These are phyloP conservation scores for Elymus sibiricus DNA, from an alignment of 176 grass and related monocot genomes.

Conservation along the genomic window DNA sequence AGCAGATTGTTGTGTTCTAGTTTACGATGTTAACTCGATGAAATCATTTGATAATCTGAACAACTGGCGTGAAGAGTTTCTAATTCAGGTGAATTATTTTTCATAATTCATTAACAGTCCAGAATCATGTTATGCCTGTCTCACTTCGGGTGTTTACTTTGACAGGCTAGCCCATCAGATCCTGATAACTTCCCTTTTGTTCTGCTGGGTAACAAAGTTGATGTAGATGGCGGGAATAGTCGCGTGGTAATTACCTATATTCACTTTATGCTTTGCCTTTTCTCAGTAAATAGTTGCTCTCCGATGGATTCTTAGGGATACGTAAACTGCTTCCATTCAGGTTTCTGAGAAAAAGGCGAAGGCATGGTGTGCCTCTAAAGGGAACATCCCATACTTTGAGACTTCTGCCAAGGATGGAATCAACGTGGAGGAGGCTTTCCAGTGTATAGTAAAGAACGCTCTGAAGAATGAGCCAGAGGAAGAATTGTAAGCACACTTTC, in stretches of 20 bases:
- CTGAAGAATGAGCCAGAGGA: constrained; percentile 97
- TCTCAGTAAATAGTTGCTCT: neutral
- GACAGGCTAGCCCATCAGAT: constrained; percentile 80
- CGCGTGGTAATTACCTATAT: constrained; percentile 52
- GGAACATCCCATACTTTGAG: constrained; percentile 94
- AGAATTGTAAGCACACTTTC: constrained; percentile 66
- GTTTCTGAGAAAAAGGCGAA: constrained; percentile 96
- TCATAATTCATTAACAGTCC: neutral
- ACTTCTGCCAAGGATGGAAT: constrained; percentile 95
- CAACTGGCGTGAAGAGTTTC: constrained; percentile 86
- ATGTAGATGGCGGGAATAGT: constrained; percentile 77
- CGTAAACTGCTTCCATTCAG: constrained; percentile 28
- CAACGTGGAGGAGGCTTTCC: constrained; percentile 94
- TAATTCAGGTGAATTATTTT: constrained; percentile 65
- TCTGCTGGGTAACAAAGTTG: constrained; percentile 82
- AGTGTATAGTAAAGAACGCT: constrained; percentile 81
- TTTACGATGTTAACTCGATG: constrained; percentile 79
- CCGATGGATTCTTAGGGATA: constrained; percentile 9
- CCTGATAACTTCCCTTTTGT: constrained; percentile 89
- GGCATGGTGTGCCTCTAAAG: constrained; percentile 92
- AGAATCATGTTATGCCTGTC: neutral
- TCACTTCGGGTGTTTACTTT: constrained; percentile 24
- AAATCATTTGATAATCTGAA: constrained; percentile 89
- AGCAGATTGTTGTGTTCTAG: constrained; percentile 88
- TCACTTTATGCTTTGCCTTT: neutral